Percentiles rank a stretch among this genome's conserved stretches.
Conservation (phyloP, 345 rosid genomes). For the Trapa incisa region DNA sequence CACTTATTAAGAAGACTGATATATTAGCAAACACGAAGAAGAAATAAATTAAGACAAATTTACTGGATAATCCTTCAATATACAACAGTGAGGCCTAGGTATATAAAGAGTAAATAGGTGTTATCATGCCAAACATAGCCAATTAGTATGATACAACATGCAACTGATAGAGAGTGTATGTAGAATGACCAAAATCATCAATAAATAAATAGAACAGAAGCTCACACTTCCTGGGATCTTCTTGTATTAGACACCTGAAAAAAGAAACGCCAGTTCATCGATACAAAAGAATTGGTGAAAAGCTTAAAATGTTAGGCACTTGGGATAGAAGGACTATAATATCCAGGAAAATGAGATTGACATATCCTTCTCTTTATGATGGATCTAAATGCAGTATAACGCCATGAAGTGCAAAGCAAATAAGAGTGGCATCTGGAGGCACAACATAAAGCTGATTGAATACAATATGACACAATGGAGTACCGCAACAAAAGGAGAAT, state of each 20-base stretch:
- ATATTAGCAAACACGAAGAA: too few relatives aligned
- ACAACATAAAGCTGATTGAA: too few relatives aligned
- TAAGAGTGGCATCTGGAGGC: background rate
- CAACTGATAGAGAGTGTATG: background rate
- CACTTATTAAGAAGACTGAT: too few relatives aligned
- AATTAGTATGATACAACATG: background rate
- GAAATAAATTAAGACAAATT: too few relatives aligned
- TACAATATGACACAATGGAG: too few relatives aligned
- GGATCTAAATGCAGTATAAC: too few relatives aligned
- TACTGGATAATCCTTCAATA: too few relatives aligned
- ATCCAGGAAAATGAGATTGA: background rate
- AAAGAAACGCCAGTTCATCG: conserved; percentile 1
- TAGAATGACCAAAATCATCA: background rate
- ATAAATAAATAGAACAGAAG: conserved; percentile 2
- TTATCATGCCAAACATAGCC: background rate
- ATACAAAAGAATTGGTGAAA: background rate
- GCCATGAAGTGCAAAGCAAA: background rate
- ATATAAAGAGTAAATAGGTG: background rate
- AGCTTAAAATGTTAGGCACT: background rate
- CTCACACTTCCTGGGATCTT: conserved; percentile 38
- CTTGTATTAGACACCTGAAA: conserved; percentile 43
- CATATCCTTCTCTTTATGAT: too few relatives aligned
- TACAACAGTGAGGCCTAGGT: background rate
- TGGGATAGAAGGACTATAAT: background rate
- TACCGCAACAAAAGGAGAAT: too few relatives aligned